Conservation (phyloP, 192 early-diverging fungal genomes). For the Mortierella hygrophila region DNA sequence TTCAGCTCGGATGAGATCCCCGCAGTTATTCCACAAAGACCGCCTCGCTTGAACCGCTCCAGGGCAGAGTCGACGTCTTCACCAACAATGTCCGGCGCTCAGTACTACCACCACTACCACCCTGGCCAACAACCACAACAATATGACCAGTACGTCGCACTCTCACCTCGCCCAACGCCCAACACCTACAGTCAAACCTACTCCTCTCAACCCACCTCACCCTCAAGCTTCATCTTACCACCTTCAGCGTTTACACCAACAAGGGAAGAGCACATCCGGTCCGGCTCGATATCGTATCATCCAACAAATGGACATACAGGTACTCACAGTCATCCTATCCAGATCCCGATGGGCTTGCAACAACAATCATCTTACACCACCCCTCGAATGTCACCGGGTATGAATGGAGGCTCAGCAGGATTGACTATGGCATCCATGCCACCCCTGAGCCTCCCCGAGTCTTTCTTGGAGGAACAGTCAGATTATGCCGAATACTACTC, state of each 20-base stretch:
- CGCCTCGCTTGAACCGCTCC: slow-evolving; percentile 30
- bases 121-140: slow-evolving; percentile 21
- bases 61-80: slow-evolving; percentile 37
- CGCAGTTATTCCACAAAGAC: slow-evolving; percentile 27
- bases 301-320: neutral
- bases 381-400: slow-evolving; percentile 42
- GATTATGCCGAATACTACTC: slow-evolving; percentile 54
- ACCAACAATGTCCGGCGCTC: slow-evolving; percentile 29
- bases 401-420: slow-evolving; percentile 16
- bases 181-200: slow-evolving; percentile 25
- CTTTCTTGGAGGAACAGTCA: slow-evolving; percentile 42
- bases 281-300: slow-evolving; percentile 36
- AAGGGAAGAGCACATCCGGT: slow-evolving; percentile 30
- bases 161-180: slow-evolving; percentile 35
- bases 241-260: slow-evolving; percentile 39
- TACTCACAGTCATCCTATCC: slow-evolving; percentile 21
- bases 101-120: slow-evolving; percentile 49
- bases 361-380: slow-evolving; percentile 23
- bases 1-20: slow-evolving; percentile 43
- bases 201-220: slow-evolving; percentile 41
- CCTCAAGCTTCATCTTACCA: slow-evolving; percentile 47
- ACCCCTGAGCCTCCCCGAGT: slow-evolving; percentile 33
- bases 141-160: slow-evolving; percentile 31
- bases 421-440: slow-evolving; percentile 19
- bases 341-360: slow-evolving; percentile 9